These are phyloP conservation scores for Stephania yunnanensis DNA, from an alignment of 164 flowering plant genomes.

Conservation along the genomic window DNA sequence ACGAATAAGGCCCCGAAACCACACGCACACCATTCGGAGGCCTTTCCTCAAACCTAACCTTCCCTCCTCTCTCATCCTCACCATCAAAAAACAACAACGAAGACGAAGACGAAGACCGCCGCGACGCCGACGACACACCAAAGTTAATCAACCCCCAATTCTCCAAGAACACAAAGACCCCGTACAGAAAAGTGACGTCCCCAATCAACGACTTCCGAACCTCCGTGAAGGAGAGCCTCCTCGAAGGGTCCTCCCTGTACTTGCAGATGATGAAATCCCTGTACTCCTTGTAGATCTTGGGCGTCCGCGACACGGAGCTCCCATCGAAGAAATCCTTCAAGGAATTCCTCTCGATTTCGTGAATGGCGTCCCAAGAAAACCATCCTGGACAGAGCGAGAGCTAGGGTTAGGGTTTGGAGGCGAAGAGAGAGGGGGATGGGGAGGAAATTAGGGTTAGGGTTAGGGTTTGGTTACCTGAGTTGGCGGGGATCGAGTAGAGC, in stretches of 20 bases:
- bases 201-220: slow-evolving; percentile 77
- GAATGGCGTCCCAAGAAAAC: slow-evolving; percentile 83
- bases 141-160: slow-evolving; percentile 87
- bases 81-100: neutral
- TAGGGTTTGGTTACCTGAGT: slow-evolving; percentile 37
- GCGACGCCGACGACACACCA: slow-evolving; percentile 16
- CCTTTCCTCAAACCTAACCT: slow-evolving; percentile 65
- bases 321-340: slow-evolving; percentile 72
- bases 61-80: slow-evolving; percentile 24
- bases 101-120: neutral
- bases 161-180: slow-evolving; percentile 68
- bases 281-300: slow-evolving; percentile 77
- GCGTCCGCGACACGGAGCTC: slow-evolving; percentile 61
- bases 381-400: slow-evolving; percentile 39
- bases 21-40: slow-evolving; percentile 75
- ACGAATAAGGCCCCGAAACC: slow-evolving; percentile 50
- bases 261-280: slow-evolving; percentile 81
- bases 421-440: neutral
- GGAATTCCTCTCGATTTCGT: slow-evolving; percentile 55
- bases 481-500: slow-evolving; percentile 74
- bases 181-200: slow-evolving; percentile 56
- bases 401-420: slow-evolving; percentile 14
- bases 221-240: slow-evolving; percentile 69
- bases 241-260: slow-evolving; percentile 73
- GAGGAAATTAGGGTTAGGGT: slow-evolving; percentile 10